Evolutionary conservation across 2,329 filamentous ascomycete species (phyloP).

Genomic region (Tolypocladium sp.): DNA sequence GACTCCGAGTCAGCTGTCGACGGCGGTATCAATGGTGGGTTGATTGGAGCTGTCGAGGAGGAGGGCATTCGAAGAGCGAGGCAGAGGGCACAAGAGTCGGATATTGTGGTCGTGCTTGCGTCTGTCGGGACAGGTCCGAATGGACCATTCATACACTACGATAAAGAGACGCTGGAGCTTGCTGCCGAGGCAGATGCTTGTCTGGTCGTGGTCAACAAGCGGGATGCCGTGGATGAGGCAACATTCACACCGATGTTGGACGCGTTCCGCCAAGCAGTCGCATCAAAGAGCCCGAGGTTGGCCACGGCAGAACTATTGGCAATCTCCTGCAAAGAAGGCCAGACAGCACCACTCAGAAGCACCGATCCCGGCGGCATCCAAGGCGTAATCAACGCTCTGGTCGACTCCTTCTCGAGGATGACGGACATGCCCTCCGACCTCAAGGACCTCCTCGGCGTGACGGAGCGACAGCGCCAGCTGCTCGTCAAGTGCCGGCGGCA

Average conservation of each 20-base stretch:
- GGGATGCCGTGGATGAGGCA: constrained; percentile 34
- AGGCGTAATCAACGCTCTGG: constrained; percentile 56
- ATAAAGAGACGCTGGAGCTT: constrained; percentile 45
- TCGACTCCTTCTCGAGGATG: constrained; percentile 59
- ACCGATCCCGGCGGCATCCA: constrained; percentile 58
- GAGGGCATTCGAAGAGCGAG: constrained; percentile 88
- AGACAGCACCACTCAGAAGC: constrained; percentile 12
- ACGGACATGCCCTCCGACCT: constrained; percentile 62
- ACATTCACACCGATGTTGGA: constrained; percentile 28
- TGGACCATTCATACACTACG: constrained; percentile 37
- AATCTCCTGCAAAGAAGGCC: constrained; percentile 64
- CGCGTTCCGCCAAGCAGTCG: constrained; percentile 23
- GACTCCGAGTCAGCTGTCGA: constrained; percentile 1
- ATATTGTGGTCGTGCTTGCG: constrained; percentile 74
- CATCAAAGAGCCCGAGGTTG: constrained; percentile 12
- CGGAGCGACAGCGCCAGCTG: constrained; percentile 77
- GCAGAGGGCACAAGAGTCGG: constrained; percentile 70
- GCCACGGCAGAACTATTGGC: constrained; percentile 27
- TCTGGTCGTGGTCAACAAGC: constrained; percentile 55
- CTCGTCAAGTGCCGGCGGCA: constrained; percentile 63
- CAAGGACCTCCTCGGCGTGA: constrained; percentile 82
- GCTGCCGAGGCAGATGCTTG: constrained; percentile 38
- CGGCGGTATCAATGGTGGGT: constrained; percentile 1
- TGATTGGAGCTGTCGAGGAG: constrained; percentile 67
- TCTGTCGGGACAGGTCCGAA: constrained; percentile 51